Percentiles rank a stretch among this genome's conserved stretches.
These are phyloP conservation scores for Xylaria sp. DNA, from an alignment of 2,329 filamentous ascomycete genomes.

Conservation along the genomic window DNA sequence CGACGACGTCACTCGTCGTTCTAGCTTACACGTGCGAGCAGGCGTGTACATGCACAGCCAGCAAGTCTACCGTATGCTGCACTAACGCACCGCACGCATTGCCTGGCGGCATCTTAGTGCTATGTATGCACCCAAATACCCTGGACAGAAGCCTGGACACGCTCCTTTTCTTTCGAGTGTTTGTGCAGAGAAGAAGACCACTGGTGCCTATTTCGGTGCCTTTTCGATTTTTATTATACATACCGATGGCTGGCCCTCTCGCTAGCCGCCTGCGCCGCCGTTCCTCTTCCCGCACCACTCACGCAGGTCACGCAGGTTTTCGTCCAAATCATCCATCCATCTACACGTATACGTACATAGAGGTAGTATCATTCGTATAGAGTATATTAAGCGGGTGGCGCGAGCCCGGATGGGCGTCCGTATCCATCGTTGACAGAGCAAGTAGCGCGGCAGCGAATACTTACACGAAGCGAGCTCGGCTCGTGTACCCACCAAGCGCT, in stretches of 20 bases:
- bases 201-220: not conserved
- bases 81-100: too few relatives aligned
- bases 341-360: not conserved
- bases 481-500: conserved; percentile 17
- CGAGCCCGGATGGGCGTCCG: not conserved
- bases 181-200: not conserved
- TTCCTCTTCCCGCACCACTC: not conserved
- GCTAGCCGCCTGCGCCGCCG: conserved; percentile 6
- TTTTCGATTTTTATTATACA: not conserved
- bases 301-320: too few relatives aligned
- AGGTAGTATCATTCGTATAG: not conserved
- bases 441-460: not conserved
- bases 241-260: conserved; percentile 1
- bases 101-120: too few relatives aligned
- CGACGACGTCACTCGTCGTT: conserved; percentile 19
- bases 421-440: not conserved
- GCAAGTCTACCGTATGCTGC: too few relatives aligned
- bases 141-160: not conserved
- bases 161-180: not conserved
- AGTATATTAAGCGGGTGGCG: not conserved
- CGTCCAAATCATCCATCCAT: not conserved
- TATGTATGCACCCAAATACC: not conserved
- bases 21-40: not conserved
- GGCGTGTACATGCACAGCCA: not conserved
- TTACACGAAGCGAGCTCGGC: conserved; percentile 10